Evolutionary conservation across 495 filamentous ascomycete genomes (phyloP).

Genomic region (Penicillium parvum): DNA sequence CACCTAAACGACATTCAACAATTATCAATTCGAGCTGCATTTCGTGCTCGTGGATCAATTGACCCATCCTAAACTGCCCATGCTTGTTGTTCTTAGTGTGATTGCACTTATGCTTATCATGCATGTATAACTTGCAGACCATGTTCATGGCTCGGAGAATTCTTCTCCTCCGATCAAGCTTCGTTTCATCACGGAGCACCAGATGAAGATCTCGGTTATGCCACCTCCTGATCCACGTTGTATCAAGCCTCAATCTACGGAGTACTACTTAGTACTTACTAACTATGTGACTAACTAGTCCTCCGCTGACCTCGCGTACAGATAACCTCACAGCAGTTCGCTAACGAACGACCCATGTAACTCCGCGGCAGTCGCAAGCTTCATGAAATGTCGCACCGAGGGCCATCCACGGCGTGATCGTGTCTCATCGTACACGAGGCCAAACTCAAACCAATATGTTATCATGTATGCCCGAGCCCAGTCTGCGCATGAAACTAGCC

Average conservation of each 20-base stretch:
- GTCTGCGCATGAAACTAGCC: too few species aligned
- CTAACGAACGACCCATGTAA: constrained; percentile 6
- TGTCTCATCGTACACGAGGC: constrained; percentile 7
- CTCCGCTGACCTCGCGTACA: constrained; percentile 12
- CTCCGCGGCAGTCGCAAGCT: constrained; percentile 2
- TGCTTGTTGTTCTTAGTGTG: constrained; percentile 1
- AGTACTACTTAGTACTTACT: too few species aligned
- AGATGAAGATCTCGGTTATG: too few species aligned
- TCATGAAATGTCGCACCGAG: constrained; percentile 3
- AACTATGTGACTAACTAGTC: neutral
- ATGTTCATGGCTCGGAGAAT: constrained; percentile 16
- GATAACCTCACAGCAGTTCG: constrained; percentile 1
- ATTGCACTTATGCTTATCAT: constrained; percentile 15
- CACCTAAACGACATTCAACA: too few species aligned
- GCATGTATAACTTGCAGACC: too few species aligned
- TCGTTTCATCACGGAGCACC: too few species aligned
- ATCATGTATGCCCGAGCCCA: too few species aligned
- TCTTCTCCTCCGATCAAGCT: constrained; percentile 20
- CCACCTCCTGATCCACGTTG: too few species aligned
- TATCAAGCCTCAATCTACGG: too few species aligned
- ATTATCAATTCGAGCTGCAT: neutral
- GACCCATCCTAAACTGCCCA: neutral
- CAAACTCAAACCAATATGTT: constrained; percentile 16
- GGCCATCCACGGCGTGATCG: neutral
- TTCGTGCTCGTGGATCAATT: neutral